phyloP scores from a whole-genome alignment of 2,329 filamentous ascomycete species.

The Fusarium staphyleae region DNA sequence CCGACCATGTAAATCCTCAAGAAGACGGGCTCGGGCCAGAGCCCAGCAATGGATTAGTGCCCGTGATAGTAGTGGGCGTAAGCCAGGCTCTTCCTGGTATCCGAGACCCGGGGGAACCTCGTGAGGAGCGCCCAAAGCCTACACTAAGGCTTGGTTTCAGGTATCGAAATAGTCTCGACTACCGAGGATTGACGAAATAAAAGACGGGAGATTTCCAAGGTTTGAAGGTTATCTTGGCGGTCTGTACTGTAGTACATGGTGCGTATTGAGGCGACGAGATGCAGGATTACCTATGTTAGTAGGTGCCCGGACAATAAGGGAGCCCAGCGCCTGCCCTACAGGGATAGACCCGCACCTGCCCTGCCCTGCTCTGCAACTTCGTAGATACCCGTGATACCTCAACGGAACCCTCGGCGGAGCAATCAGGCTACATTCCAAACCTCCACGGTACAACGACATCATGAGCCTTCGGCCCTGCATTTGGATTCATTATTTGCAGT shows the following conservation, averaged over 20 bases:
- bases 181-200: conserved; percentile 2
- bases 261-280: no score
- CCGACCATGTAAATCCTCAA: conserved; percentile 2
- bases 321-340: not conserved
- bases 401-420: not conserved
- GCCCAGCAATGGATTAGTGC: conserved; percentile 28
- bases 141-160: conserved; percentile 22
- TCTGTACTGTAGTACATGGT: no score
- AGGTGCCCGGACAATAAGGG: not conserved
- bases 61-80: conserved; percentile 6
- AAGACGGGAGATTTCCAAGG: conserved; percentile 12
- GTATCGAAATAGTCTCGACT: conserved; percentile 19
- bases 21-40: conserved; percentile 16
- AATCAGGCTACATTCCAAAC: not conserved
- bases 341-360: not conserved
- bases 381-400: not conserved
- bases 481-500: no score
- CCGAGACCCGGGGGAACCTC: conserved; percentile 13
- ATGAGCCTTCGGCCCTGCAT: no score
- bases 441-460: not conserved
- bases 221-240: conserved; percentile 13
- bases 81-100: conserved; percentile 22
- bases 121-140: conserved; percentile 5
- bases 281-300: no score
- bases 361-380: not conserved